A percentile compares a stretch with the other conserved stretches of the same genome.
Conservation (phyloP, 345 rosid genomes). For the Populus deltoides region DNA sequence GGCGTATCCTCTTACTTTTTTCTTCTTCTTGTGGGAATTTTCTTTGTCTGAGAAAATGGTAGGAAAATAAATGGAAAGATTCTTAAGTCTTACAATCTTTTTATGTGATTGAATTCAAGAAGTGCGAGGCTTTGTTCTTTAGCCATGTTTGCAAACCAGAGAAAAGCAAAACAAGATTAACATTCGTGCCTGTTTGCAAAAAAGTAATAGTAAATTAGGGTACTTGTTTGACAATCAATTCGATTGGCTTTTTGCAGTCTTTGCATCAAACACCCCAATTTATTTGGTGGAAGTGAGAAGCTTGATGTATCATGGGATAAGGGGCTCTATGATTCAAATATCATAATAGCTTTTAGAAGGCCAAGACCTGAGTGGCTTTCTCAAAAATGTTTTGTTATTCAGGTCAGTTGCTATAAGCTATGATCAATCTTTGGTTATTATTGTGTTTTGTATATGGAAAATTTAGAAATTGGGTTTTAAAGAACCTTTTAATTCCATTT, state of each 20-base stretch:
- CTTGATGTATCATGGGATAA: slow-evolving; percentile 93
- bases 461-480: neutral
- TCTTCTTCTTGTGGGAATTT: neutral
- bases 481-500: neutral
- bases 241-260: slow-evolving; percentile 51
- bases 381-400: slow-evolving; percentile 79
- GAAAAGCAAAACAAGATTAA: neutral
- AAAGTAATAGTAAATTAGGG: neutral
- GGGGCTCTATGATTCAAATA: slow-evolving; percentile 83
- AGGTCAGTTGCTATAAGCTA: slow-evolving; percentile 37
- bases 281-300: slow-evolving; percentile 98
- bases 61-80: neutral
- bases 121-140: neutral
- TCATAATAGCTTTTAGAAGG: slow-evolving; percentile 77
- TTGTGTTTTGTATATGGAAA: neutral
- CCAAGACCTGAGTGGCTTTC: slow-evolving; percentile 93
- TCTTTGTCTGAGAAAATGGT: neutral
- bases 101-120: neutral
- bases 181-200: neutral
- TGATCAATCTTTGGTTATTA: neutral
- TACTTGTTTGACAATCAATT: slow-evolving; percentile 12
- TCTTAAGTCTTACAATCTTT: neutral
- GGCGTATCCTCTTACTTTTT: neutral
- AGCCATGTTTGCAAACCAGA: neutral
- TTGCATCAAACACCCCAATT: slow-evolving; percentile 86